Conservation (phyloP, 257 asterid species). For the Solanum sitiens region DNA sequence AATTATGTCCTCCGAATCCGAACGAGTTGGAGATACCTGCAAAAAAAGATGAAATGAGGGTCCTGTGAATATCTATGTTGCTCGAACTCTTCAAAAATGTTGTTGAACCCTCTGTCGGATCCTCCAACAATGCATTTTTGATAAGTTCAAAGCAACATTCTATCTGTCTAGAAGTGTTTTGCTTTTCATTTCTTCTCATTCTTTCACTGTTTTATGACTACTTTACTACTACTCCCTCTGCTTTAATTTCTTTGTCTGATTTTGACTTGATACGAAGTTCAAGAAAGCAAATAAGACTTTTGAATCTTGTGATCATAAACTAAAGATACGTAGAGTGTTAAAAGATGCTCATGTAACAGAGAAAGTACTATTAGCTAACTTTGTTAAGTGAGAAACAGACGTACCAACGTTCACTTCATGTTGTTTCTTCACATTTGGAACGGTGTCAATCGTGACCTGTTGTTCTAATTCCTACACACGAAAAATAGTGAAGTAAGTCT, state of each 20-base stretch:
- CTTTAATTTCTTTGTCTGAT: no score
- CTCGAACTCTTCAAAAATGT: background rate
- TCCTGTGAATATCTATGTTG: background rate
- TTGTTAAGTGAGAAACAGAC: background rate
- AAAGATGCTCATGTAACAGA: no score
- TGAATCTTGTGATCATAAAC: no score
- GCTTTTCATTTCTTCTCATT: background rate
- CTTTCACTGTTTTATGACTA: background rate
- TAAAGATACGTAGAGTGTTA: no score
- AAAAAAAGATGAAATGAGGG: background rate
- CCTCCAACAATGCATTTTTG: background rate
- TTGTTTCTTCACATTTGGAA: constrained; percentile 63
- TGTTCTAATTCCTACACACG: constrained; percentile 12
- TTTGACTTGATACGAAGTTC: no score
- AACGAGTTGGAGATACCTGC: constrained; percentile 72
- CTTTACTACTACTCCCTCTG: background rate
- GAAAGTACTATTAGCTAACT: no score
- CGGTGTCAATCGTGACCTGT: constrained; percentile 25
- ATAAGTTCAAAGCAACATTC: background rate
- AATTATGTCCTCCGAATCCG: constrained; percentile 36
- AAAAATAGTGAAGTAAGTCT: background rate
- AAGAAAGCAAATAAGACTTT: no score
- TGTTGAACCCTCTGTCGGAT: background rate
- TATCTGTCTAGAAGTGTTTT: background rate
- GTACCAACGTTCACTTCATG: constrained; percentile 64